phyloP scores from a whole-genome alignment of 2,329 filamentous ascomycete species.

The Cercospora berteroae region DNA sequence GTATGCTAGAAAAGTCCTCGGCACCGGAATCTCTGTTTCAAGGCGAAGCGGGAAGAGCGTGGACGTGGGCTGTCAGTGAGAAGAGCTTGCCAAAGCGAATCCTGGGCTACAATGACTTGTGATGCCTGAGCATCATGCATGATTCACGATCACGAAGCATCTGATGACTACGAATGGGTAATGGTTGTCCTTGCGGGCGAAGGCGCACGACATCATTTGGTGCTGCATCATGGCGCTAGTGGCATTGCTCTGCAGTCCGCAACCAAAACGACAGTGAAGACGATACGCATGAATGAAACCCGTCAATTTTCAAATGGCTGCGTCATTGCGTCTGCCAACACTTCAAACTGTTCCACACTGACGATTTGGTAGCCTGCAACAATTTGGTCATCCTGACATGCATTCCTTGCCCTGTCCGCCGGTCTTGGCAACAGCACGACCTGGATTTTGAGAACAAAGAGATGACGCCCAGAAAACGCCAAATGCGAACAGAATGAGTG shows the following conservation, averaged over 20 bases:
- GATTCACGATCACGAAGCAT: neutral
- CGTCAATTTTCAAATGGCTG: neutral
- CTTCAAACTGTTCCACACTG: neutral
- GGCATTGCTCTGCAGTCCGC: neutral
- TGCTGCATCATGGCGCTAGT: neutral
- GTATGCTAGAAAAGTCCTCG: slow-evolving; percentile 52
- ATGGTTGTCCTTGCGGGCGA: neutral
- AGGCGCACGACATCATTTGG: neutral
- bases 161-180: neutral
- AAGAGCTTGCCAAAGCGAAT: slow-evolving; percentile 48
- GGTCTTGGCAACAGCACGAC: neutral
- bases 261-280: neutral
- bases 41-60: slow-evolving; percentile 43
- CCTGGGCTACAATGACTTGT: slow-evolving; percentile 53
- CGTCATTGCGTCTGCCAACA: neutral
- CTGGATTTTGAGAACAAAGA: neutral
- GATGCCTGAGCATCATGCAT: slow-evolving; percentile 16
- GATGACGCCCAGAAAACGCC: neutral
- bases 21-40: slow-evolving; percentile 53
- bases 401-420: neutral
- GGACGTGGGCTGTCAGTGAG: slow-evolving; percentile 47
- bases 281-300: neutral
- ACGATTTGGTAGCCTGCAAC: neutral
- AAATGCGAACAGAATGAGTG: neutral
- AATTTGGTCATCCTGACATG: slow-evolving; percentile 6